Conservation (phyloP, 202 grass and related monocot genomes). For the Thinopyrum obtusiflorum region DNA sequence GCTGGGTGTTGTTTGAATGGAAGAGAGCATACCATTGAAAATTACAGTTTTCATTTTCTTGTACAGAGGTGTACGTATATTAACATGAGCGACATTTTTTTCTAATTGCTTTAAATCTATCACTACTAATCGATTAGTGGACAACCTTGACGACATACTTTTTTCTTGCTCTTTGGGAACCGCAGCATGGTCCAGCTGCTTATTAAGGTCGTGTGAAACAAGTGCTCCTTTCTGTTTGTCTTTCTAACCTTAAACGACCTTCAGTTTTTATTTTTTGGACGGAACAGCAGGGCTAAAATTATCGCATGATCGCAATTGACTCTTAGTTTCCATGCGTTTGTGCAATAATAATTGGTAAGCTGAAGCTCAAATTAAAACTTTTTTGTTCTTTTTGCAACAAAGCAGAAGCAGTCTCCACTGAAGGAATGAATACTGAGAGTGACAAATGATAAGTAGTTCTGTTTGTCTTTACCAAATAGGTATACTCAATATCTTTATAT, state of each 20-base stretch:
- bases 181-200: not conserved
- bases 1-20: not conserved
- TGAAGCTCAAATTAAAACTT: not conserved
- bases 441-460: not conserved
- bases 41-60: not conserved
- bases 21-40: not conserved
- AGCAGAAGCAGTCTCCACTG: not conserved
- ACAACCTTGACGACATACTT: not conserved
- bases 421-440: not conserved
- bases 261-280: not conserved
- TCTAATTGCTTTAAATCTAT: not conserved
- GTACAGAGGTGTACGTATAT: not conserved
- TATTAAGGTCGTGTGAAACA: not conserved
- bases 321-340: not conserved
- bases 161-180: not conserved
- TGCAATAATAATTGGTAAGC: not conserved
- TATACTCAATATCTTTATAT: slow-evolving; percentile 10
- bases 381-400: not conserved
- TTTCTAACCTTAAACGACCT: not conserved
- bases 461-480: not conserved
- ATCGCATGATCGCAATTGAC: not conserved
- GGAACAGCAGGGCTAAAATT: not conserved
- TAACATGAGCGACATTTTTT: not conserved
- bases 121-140: not conserved
- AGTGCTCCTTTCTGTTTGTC: not conserved